Evolutionary conservation across 345 rosid genomes (phyloP).

Genomic region (Barbarea vulgaris): DNA sequence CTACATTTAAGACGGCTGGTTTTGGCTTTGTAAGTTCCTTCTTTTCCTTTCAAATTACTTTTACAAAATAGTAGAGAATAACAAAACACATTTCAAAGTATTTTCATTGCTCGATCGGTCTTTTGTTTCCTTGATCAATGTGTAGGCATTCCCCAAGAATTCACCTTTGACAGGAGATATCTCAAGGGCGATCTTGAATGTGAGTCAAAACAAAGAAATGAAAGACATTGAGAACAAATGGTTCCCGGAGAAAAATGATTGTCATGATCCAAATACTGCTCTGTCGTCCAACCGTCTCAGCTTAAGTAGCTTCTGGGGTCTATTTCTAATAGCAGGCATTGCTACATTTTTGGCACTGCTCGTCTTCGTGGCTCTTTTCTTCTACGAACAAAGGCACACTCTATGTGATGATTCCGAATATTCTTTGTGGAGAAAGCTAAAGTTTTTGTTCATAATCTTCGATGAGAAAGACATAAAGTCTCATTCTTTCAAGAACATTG

Average conservation of each 20-base stretch:
- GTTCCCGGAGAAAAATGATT: neutral
- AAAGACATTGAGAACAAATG: constrained; percentile 25
- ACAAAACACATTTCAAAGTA: too few species aligned
- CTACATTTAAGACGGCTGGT: constrained; percentile 33
- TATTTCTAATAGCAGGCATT: constrained; percentile 46
- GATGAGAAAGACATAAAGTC: constrained; percentile 43
- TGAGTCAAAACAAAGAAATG: constrained; percentile 34
- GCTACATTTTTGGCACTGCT: constrained; percentile 44
- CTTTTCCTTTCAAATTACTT: neutral
- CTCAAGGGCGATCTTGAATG: constrained; percentile 49
- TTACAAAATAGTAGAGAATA: neutral
- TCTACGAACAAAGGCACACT: constrained; percentile 23
- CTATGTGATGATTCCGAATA: constrained; percentile 20
- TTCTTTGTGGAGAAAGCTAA: constrained; percentile 41
- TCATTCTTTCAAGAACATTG: constrained; percentile 35
- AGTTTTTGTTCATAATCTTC: constrained; percentile 30
- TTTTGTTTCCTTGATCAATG: neutral
- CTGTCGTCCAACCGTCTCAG: constrained; percentile 40
- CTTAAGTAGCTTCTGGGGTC: constrained; percentile 48
- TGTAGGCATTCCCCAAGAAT: constrained; percentile 47
- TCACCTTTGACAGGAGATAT: constrained; percentile 44
- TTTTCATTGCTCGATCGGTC: neutral
- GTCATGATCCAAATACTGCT: constrained; percentile 17
- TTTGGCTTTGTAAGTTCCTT: constrained; percentile 48
- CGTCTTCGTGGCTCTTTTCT: constrained; percentile 15